Evolutionary conservation across 352 stramenopile species (phyloP), one percentile per base, ranked within the genome.

Genomic region (Globisporangium nagaii): DNA sequence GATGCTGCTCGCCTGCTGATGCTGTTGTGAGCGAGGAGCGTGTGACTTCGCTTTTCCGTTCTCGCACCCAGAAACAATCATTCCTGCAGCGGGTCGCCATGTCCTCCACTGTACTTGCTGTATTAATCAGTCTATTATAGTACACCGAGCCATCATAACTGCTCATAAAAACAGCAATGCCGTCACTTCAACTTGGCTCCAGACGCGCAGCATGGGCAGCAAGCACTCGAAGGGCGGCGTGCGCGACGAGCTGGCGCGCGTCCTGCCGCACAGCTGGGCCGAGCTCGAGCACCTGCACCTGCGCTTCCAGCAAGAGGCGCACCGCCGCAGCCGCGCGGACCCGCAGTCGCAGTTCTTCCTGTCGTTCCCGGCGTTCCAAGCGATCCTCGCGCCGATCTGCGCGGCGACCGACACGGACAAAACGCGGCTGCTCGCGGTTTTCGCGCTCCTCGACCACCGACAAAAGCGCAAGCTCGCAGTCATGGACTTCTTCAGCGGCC

Each of bases 401-500:
- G 50, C 56, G 2, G 47, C 61, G 1, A 54, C 46, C 24, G 54
- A 66, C 24, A 61, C 50, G 15, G 60, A 72, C 24, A 85, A 85
- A 52, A 43, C 66, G 46, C 58, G 66, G 50, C 53, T 89, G 11
- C 39, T 87, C 27, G 61, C 60, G 27, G 67, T 74, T 7, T 89
- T 86, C 40, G 35, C 68, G 8, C 31, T 37, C 24, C 53, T 89
- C 15, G 74, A 85, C 17, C 42, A 53, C 2, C 60, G 61, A 8
- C 36, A 55, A 3, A 28, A 53, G 28, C 51, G 60, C 4, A 81
- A 56, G 20, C 40, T 87, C 25, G 59, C 62, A 0, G 72, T 58
- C 8, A 51, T 86, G 31, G 76, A 87, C 45, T 87, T 89, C 28
- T 87, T 89, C 48, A 75, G 72, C 15, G 75, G 75, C 0, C 58